Evolutionary conservation across 2,329 filamentous ascomycete species (phyloP), one percentile per base, ranked within the genome.

Genomic region (Stachybotrys chlorohalonatus): DNA sequence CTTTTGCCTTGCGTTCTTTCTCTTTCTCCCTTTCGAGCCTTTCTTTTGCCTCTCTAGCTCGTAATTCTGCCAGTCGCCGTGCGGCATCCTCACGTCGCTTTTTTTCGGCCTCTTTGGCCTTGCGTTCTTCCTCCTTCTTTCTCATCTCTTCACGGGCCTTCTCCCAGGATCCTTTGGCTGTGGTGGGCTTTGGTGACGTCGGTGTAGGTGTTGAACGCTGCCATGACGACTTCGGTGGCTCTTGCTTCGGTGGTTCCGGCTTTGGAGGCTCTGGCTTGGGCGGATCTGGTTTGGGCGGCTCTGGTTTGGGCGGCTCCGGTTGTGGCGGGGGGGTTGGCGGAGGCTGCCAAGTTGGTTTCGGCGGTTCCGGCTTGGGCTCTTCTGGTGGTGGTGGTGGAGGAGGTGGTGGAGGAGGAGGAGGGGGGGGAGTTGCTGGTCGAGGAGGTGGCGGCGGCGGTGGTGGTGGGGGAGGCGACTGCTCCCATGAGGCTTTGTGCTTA

Each of bases 111-210:
- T 84, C 82, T 58, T 75, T 79, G 2, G 73, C 73, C 62, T 78
- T 85, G 11, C 83, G 82, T 59, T 87, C 83, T 59, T 85, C 84
- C 60, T 86, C 84, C 54, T 79, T 78, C 55, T 75, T 79, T 48
- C 80, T 75, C 17, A 80, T 86, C 60, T 88, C 85, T 63, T 89
- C 85, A 53, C 85, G 75, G 4, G 84, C 85, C 65, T 82, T 86
- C 60, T 88, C 84, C 85, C 85, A 88, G 0, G 81, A 74, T 8
- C 75, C 73, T 62, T 77, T 79, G 1, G 31, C 36, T 11, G 31
- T 32, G 17, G 9, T 7, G 7, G 50, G n/a, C 16, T 45, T 52
- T 32, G 50, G 8, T 16, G 50, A n/a, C 13, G 11, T 31, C 31
- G 49, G 6, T 15, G 31, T n/a, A 13, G 50, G 50, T 42, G 50